These are phyloP conservation scores for Ogataea polymorpha DNA, from an alignment of 805 yeast genomes.

Conservation along the genomic window DNA sequence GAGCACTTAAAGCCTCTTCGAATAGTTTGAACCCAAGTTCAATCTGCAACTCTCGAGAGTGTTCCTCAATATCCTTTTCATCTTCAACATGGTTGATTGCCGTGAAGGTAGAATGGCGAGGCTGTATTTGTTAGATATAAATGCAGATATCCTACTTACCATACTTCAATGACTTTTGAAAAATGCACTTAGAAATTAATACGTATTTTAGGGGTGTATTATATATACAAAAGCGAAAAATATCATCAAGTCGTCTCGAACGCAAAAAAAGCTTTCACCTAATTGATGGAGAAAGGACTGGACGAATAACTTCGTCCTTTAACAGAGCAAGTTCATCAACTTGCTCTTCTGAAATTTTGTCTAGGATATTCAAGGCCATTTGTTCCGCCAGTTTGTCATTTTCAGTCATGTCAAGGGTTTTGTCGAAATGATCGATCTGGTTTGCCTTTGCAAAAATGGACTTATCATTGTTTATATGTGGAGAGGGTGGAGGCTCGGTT, in stretches of 20 bases:
- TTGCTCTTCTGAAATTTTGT: conserved; percentile 30
- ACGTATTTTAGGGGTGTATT: neutral
- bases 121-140: neutral
- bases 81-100: conserved; percentile 80
- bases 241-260: conserved; percentile 1
- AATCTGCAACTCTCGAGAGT: conserved; percentile 84
- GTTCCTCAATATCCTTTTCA: conserved; percentile 79
- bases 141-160: conserved; percentile 4
- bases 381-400: conserved; percentile 34
- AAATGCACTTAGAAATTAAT: conserved; percentile 3
- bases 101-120: conserved; percentile 58
- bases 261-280: conserved; percentile 11
- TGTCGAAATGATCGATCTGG: conserved; percentile 34
- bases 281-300: conserved; percentile 14
- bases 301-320: conserved; percentile 27
- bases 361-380: conserved; percentile 34
- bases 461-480: conserved; percentile 6
- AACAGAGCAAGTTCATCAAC: conserved; percentile 30
- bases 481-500: conserved; percentile 4
- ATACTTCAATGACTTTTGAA: conserved; percentile 1
- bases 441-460: conserved; percentile 30
- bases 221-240: conserved; percentile 3
- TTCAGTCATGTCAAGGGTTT: conserved; percentile 20
- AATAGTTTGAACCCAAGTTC: conserved; percentile 81
- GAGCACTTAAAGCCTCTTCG: conserved; percentile 63